A percentile compares a stretch with the other conserved stretches of the same genome.
phyloP scores from a whole-genome alignment of 768 basidiomycete species.

The Xerocomellus amylosporus region DNA sequence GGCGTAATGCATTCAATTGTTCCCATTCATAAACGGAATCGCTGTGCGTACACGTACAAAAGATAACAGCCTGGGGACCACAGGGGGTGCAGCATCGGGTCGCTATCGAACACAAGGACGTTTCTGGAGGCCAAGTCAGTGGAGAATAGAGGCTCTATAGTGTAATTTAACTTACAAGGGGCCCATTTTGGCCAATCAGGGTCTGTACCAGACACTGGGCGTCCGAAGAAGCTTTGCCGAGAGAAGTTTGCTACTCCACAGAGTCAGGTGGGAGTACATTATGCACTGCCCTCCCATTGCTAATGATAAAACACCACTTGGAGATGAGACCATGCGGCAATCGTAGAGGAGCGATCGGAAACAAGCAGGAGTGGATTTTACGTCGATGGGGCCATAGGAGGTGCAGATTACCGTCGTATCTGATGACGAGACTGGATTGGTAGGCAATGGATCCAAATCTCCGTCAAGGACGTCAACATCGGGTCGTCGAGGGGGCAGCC shows the following conservation, averaged over 20 bases:
- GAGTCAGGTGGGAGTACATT: neutral
- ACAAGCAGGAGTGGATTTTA: constrained; percentile 7
- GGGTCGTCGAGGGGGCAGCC: neutral
- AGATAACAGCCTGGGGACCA: neutral
- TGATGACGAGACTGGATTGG: neutral
- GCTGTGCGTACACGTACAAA: constrained; percentile 9
- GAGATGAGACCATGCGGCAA: neutral
- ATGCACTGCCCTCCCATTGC: neutral
- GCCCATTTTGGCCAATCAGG: constrained; percentile 5
- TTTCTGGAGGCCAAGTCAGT: neutral
- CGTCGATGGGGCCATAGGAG: neutral
- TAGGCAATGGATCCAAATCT: neutral
- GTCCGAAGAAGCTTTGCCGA: constrained; percentile 1
- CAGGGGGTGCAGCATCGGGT: neutral
- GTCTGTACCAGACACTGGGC: neutral
- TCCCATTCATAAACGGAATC: neutral
- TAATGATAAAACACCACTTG: neutral
- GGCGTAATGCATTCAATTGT: neutral
- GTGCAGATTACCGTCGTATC: neutral
- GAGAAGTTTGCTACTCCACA: constrained; percentile 1
- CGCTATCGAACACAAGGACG: neutral
- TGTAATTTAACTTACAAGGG: neutral
- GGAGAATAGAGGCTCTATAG: neutral
- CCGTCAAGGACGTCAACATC: neutral
- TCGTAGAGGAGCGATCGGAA: constrained; percentile 4